Evolutionary conservation across 345 rosid species (phyloP), one percentile per base, ranked within the genome.

Genomic region (Iberis pinnata): DNA sequence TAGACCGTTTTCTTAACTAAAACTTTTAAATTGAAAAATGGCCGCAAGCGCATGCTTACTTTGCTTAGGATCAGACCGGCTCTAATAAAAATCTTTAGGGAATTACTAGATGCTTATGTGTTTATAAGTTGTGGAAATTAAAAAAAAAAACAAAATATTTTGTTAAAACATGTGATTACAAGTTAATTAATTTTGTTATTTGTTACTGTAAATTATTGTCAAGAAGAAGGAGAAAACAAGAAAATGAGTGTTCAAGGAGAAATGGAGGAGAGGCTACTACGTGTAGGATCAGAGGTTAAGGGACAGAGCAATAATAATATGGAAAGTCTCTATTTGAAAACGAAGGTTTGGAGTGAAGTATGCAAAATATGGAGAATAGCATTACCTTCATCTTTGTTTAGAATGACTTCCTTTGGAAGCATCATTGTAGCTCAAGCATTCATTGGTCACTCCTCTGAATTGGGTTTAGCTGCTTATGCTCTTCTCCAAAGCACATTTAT

Each of bases 391-490:
- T 74, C 77, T 53, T 39, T 81, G 45, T 67, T 78, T 3, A 58
- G 80, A 40, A 64, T 67, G 6, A 63, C 75, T 20, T 32, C 71
- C 2, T 81, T 75, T 48, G 82, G 84, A 6, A 63, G 73, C 49
- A 67, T 78, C 12, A 75, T 78, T 36, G 72, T 81, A 12, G 79
- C 84, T 12, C 88, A 78, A 36, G 80, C 78, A 10, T 81, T 81
- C 59, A 76, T 81, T 2, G 84, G 84, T 10, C 84, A 70, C 36
- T 58, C 78, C 19, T 60, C 74, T 9, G 53, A 65, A 11, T 11
- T 71, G 0, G 71, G 80, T 40, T 74, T 81, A 12, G 75, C 88
- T 0, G 80, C 75, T 45, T 81, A 74, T 11, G 88, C 88, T 8
- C 84, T 81, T 32, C 65, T 81, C 5, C 88, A 76, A 62, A 70